Evolutionary conservation across 495 filamentous ascomycete genomes (phyloP), one percentile per base, ranked within the genome.

Genomic region (Talaromyces nanjingensis): DNA sequence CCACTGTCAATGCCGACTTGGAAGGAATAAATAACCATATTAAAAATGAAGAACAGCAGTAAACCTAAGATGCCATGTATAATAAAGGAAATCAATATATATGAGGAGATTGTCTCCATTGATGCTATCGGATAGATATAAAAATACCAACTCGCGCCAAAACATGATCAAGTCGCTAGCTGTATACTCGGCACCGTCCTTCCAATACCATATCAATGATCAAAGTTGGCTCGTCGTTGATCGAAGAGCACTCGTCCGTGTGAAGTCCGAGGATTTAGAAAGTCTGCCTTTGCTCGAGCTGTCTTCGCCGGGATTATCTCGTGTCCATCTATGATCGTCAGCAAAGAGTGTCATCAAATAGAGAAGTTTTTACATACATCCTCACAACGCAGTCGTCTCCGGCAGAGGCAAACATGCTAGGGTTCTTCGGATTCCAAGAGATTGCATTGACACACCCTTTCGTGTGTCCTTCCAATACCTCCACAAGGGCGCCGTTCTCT

Each of bases 361-460:
- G 33, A 22, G n/a, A n/a, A n/a, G n/a, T n/a, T 72, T 69, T 22
- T 65, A 68, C 86, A 74, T 81, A 96, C 93, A 98, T 96, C 73
- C 90, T 87, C 61, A 98, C 87, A 69, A 84, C 86, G 49, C 78
- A 76, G 69, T 98, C 94, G 72, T 98, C 94, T 4, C 94, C 93
- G 64, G 90, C 92, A 11, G 91, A 91, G 7, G 92, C 94, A 74
- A 97, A 96, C 82, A 97, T 88, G 65, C 83, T 83, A 4, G 91
- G 87, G 71, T 96, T 82, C 3, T 76, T 78, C 1, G 93, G 92
- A 67, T 93, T 96, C 94, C 94, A 98, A 6, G 89, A 83, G 37
- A 96, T 89, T n/a, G 91, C 83, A 74, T 97, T 98, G 61, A 96
- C 93, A 61, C 85, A 89, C 11, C 91, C 88, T 7, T 83, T 79